Evolutionary conservation across 176 grass and related monocot species (phyloP).

Genomic region (Ampelocalamus luodianensis): DNA sequence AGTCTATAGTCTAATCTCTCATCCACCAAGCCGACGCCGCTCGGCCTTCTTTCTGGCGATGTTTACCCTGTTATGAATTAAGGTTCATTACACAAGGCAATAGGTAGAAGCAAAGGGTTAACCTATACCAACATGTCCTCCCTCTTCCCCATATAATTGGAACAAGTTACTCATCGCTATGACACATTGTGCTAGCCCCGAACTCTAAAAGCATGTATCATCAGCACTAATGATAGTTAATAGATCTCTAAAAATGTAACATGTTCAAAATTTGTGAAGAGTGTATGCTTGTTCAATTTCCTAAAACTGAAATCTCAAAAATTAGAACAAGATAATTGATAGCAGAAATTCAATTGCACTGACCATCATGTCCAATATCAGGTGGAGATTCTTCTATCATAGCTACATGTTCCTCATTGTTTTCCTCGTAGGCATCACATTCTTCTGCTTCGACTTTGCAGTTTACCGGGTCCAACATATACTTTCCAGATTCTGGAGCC

Average conservation of each 20-base stretch:
- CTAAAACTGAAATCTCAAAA: not conserved
- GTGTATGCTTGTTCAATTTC: not conserved
- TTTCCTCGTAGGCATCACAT: constrained; percentile 72
- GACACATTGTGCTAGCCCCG: not conserved
- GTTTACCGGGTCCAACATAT: constrained; percentile 35
- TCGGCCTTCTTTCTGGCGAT: too few species aligned
- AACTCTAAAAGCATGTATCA: constrained; percentile 31
- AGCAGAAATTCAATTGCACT: constrained; percentile 33
- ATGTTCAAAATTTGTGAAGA: not conserved
- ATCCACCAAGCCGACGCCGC: too few species aligned
- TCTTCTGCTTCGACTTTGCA: constrained; percentile 76
- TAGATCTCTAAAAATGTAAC: not conserved
- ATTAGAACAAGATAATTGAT: constrained; percentile 22
- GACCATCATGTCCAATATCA: constrained; percentile 62
- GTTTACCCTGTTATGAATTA: too few species aligned
- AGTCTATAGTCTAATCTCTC: too few species aligned
- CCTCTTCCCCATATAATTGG: constrained; percentile 3
- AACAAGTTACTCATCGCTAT: not conserved
- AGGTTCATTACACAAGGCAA: too few species aligned
- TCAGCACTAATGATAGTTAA: constrained; percentile 12
- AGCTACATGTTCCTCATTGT: constrained; percentile 68
- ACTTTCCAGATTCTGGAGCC: constrained; percentile 57
- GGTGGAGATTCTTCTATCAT: constrained; percentile 89
- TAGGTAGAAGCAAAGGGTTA: not conserved
- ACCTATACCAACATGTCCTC: not conserved